Evolutionary conservation across 768 basidiomycete species (phyloP), one percentile per base, ranked within the genome.

Genomic region (Russula abietina): DNA sequence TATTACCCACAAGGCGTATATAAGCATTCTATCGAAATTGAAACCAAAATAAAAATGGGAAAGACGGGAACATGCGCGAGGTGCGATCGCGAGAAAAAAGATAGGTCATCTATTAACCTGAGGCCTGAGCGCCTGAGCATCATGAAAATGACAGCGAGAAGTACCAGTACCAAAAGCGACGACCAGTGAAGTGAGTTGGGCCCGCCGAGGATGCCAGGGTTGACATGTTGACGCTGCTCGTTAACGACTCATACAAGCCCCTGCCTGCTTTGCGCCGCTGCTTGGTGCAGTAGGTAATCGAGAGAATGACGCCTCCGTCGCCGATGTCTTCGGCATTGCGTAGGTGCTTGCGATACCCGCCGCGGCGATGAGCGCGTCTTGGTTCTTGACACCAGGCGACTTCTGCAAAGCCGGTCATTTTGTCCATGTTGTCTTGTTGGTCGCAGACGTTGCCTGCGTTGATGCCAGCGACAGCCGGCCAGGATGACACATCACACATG

Each of bases 221-320:
- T 76, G 54, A 82, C 81, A 46, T 75, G 77, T 24, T 79, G 77
- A 61, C 83, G 80, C 66, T 83, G 82, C n/a, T 75, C 77, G 66
- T 83, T 80, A 17, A 80, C 77, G 4, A 83, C 70, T 1, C 81
- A 81, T 57, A 75, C 75, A 22, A 83, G 75, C 65, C 81, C 74
- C 17, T 75, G 22, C 64, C n/a, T n/a, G n/a, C n/a, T n/a, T 83
- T 83, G 69, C 75, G 76, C 22, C 82, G 82, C 1, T 79, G 76
- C 62, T 74, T 79, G 71, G 79, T 79, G 71, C 83, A 85, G 72
- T 81, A 84, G 17, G 78, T 74, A n/a, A 76, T 79, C 14, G 78
- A 78, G 2, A 79, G 80, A 45, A 76, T 67, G 38, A 79, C 70
- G 19, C 78, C 79, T 36, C 74, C 51, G 16, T 38, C 71, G 16